These are phyloP conservation scores for Sporobolomyces pararoseus DNA, from an alignment of 768 basidiomycete genomes.

Conservation along the genomic window DNA sequence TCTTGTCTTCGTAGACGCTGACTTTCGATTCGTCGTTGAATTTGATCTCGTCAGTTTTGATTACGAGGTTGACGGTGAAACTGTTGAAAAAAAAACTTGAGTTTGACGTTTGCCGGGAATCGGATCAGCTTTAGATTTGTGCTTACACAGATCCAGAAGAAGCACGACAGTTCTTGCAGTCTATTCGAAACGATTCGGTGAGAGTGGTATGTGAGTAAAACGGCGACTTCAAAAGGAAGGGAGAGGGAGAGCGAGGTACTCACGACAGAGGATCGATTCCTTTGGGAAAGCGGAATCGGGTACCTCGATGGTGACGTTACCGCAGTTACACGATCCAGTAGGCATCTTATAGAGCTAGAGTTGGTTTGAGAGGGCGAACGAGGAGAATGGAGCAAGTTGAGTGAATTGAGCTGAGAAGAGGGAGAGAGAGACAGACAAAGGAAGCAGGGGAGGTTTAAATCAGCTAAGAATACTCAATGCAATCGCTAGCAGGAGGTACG, in stretches of 20 bases:
- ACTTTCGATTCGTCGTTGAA: slow-evolving; percentile 5
- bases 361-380: background rate
- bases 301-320: slow-evolving; percentile 4
- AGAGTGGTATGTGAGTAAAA: background rate
- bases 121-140: no score
- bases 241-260: background rate
- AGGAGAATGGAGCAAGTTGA: background rate
- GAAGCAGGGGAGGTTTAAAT: background rate
- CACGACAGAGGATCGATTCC: slow-evolving; percentile 17
- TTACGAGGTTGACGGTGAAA: slow-evolving; percentile 22
- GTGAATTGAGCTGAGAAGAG: background rate
- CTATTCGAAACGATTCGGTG: background rate
- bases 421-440: background rate
- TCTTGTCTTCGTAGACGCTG: slow-evolving; percentile 13
- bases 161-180: slow-evolving; percentile 29
- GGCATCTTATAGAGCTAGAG: background rate
- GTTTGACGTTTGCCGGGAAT: no score
- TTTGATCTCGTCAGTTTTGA: slow-evolving; percentile 5
- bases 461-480: no score
- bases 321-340: slow-evolving; percentile 26
- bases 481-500: no score
- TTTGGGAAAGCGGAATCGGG: background rate
- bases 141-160: slow-evolving; percentile 11
- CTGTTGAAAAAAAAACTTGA: background rate
- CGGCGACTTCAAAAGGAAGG: background rate